Base-by-base conservation (phyloP, 306 rosid genomes). In the Potentilla sterilis region DNA sequence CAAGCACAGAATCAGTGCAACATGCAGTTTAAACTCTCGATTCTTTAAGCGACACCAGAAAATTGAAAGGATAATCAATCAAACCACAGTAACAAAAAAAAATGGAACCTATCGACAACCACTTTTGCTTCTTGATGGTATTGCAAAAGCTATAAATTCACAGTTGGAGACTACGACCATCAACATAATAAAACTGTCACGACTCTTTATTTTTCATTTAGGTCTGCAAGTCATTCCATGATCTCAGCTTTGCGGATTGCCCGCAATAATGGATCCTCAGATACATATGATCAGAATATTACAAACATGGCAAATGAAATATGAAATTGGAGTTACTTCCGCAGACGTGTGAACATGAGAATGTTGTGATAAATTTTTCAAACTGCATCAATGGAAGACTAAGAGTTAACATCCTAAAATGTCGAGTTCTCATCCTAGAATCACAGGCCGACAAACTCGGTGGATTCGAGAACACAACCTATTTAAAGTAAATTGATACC, bases 401-500 rank as follows among this genome's bases (percentile, higher is more conserved):
- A 6, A 7, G 3, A 37, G 21, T 44, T 41, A 0, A 9, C 38
- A 3, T 47, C 77, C 72, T 78, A 70, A 47, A 48, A 49, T 11
- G 18, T 4, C 32, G 44, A 48, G 88, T 81, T 58, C 82, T 72
- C 83, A 62, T 51, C 78, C 82, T 75, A 70, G 81, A 81, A 79
- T 79, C 78, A 73, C 65, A 82, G 54, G 63, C 72, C 84, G 6
- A 41, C 81, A 1, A 41, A 1, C 24, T 40, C 47, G 61, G 67
- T n/a, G 11, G 75, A 69, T 24, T 44, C 9, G 9, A 47, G 81
- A 84, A 63, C 75, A 69, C 70, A 76, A 59, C 78, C 88, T 88
- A 95, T 73, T 96, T 87, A 89, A 85, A 95, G 82, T 95, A 95
- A 81, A 95, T 85, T 24, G 99, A 95, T 49, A 95, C 28, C 75